A percentile compares a stretch with the other conserved stretches of the same genome.
These are phyloP conservation scores for Nemania serpens DNA, from an alignment of 2,329 filamentous ascomycete genomes.

Conservation along the genomic window DNA sequence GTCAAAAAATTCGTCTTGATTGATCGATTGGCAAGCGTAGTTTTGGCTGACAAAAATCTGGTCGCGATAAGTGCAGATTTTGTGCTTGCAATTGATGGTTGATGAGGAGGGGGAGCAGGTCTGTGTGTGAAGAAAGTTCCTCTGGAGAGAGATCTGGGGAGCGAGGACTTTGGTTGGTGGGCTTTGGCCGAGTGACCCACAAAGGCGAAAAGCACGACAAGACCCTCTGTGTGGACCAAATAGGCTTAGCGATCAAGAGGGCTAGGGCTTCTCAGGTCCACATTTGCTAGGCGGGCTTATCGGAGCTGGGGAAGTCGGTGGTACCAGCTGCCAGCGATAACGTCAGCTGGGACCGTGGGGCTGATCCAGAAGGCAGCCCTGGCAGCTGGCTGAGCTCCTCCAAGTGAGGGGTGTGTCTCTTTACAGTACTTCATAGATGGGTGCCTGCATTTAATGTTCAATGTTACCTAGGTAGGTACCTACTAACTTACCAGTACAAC, in stretches of 20 bases:
- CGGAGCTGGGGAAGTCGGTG: conserved; percentile 6
- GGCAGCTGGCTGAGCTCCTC: neutral
- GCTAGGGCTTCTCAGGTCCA: conserved; percentile 39
- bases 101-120: conserved; percentile 48
- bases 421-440: no score
- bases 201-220: conserved; percentile 28
- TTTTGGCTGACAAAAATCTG: conserved; percentile 58
- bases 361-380: neutral
- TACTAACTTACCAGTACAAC: no score
- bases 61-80: conserved; percentile 54
- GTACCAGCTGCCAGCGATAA: conserved; percentile 5
- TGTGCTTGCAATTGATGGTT: conserved; percentile 49
- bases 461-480: no score
- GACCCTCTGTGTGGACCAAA: conserved; percentile 29
- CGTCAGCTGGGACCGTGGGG: conserved; percentile 19
- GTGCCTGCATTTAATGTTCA: no score
- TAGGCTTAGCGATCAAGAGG: conserved; percentile 37
- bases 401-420: neutral
- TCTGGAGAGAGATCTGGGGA: conserved; percentile 40
- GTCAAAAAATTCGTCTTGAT: conserved; percentile 45
- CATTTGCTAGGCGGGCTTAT: conserved; percentile 2
- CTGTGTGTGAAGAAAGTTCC: conserved; percentile 52
- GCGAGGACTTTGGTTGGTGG: conserved; percentile 36
- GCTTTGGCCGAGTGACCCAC: conserved; percentile 23
- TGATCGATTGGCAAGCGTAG: conserved; percentile 52